Evolutionary conservation across 2,329 filamentous ascomycete genomes (phyloP).

Genomic region (Talaromyces amestolkiae): DNA sequence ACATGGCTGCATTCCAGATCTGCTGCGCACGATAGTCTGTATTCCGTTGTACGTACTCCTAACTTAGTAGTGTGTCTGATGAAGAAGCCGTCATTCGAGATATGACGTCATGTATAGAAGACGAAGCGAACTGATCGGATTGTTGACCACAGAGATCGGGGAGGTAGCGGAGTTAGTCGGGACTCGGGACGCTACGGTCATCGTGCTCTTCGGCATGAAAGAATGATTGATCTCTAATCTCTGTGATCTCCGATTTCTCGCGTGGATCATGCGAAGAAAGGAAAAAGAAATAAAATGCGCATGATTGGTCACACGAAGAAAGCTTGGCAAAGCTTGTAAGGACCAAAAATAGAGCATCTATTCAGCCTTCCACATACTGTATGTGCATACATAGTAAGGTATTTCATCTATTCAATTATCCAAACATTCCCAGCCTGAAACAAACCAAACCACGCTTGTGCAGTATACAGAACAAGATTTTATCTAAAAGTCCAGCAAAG

Average conservation of each 20-base stretch:
- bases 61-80: no score
- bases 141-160: not conserved
- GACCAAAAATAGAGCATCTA: not conserved
- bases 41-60: not conserved
- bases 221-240: no score
- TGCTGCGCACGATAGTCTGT: not conserved
- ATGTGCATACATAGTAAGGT: no score
- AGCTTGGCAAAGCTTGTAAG: conserved; percentile 14
- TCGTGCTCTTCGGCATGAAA: not conserved
- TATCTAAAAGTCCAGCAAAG: conserved; percentile 13
- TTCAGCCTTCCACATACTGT: not conserved
- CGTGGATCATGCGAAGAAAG: not conserved
- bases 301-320: not conserved
- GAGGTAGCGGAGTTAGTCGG: not conserved
- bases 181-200: not conserved
- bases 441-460: not conserved
- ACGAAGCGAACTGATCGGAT: not conserved
- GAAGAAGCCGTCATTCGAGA: not conserved
- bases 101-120: not conserved
- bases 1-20: not conserved
- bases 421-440: not conserved
- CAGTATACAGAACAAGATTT: not conserved
- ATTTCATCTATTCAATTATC: not conserved
- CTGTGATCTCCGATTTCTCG: not conserved
- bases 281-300: not conserved